Conservation (phyloP, 2,329 filamentous ascomycete genomes). For the Chaetomiaceae sp. region DNA sequence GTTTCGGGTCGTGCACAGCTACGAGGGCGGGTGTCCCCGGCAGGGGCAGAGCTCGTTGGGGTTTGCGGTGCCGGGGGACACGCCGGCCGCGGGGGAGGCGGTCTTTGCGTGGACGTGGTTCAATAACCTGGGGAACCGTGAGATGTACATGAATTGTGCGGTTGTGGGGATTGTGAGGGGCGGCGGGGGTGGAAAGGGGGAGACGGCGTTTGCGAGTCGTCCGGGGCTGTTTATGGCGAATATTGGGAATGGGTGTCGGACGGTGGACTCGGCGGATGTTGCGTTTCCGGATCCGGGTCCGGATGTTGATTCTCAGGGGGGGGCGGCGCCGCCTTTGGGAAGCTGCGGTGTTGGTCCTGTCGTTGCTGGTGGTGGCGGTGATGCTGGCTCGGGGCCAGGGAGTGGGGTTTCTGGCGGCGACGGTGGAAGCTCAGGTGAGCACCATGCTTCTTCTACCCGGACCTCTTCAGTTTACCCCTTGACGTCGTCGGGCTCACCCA, state of each 20-base stretch:
- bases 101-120: constrained; percentile 77
- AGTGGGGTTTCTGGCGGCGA: neutral
- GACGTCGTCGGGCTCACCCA: no score
- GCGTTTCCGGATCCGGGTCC: constrained; percentile 57
- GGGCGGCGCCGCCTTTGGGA: constrained; percentile 18
- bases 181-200: constrained; percentile 27
- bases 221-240: constrained; percentile 70
- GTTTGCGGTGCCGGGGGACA: constrained; percentile 63
- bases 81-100: constrained; percentile 50
- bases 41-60: constrained; percentile 44
- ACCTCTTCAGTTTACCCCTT: no score
- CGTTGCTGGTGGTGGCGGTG: constrained; percentile 25
- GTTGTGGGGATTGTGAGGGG: constrained; percentile 52
- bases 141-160: constrained; percentile 86
- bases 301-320: constrained; percentile 7
- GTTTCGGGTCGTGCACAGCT: constrained; percentile 62
- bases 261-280: constrained; percentile 51
- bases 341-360: no score
- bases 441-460: neutral
- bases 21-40: constrained; percentile 49
- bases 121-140: constrained; percentile 70
- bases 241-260: constrained; percentile 54
- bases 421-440: constrained; percentile 4
- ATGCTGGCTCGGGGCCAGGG: constrained; percentile 20
- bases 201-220: constrained; percentile 46